These are phyloP conservation scores for Trichoderma arundinaceum DNA, from an alignment of 2,329 filamentous ascomycete species.

Conservation along the genomic window DNA sequence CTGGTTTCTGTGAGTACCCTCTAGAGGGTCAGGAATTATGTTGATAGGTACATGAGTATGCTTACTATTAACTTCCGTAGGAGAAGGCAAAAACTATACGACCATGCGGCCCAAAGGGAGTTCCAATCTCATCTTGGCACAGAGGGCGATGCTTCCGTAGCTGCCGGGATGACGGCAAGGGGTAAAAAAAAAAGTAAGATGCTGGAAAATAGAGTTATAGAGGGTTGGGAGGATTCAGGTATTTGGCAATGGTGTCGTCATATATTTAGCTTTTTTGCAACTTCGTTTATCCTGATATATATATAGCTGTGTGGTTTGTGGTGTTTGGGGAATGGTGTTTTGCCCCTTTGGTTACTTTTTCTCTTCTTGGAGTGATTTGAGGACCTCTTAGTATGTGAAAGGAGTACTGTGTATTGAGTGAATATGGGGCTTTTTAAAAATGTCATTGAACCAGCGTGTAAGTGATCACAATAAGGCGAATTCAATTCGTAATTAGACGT, in stretches of 20 bases:
- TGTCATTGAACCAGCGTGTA: constrained; percentile 25
- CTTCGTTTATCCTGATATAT: neutral
- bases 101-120: neutral
- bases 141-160: neutral
- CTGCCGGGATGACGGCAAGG: constrained; percentile 9
- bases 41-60: too few relatives aligned
- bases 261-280: constrained; percentile 7
- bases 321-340: neutral
- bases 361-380: neutral
- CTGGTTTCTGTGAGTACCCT: too few relatives aligned
- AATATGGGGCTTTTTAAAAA: constrained; percentile 14
- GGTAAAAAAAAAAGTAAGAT: neutral
- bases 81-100: too few relatives aligned
- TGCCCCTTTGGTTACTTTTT: neutral
- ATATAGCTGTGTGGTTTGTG: neutral
- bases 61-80: too few relatives aligned
- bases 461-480: too few relatives aligned
- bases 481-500: too few relatives aligned
- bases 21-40: too few relatives aligned
- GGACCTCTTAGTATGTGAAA: neutral
- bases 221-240: neutral
- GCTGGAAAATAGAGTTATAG: neutral
- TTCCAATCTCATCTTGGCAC: too few relatives aligned
- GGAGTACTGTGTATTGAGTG: too few relatives aligned
- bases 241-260: constrained; percentile 15